Percentiles rank a stretch among this genome's conserved stretches.
phyloP scores from a whole-genome alignment of 2,329 filamentous ascomycete genomes.

The Neobulgaria alba region DNA sequence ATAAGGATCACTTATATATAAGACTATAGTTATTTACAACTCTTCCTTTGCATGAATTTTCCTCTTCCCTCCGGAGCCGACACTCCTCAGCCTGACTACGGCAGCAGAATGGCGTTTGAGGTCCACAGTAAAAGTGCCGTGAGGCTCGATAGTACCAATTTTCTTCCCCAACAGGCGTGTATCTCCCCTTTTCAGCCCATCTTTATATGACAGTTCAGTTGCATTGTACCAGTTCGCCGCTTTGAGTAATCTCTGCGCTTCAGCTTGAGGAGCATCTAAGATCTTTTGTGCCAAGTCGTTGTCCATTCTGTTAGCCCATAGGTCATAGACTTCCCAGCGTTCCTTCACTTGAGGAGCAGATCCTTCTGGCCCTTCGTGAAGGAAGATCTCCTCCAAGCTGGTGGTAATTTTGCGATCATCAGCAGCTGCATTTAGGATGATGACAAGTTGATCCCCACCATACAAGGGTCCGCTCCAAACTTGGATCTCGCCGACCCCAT shows the following conservation, averaged over 20 bases:
- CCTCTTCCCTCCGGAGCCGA: too few relatives aligned
- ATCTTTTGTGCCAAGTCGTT: slow-evolving; percentile 31
- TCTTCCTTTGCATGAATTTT: too few relatives aligned
- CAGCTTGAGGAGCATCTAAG: slow-evolving; percentile 1
- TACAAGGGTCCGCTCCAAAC: slow-evolving; percentile 40
- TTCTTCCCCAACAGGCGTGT: slow-evolving; percentile 39
- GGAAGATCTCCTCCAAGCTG: slow-evolving; percentile 42
- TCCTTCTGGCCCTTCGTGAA: slow-evolving; percentile 34
- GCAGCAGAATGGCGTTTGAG: too few relatives aligned
- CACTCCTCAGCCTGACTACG: too few relatives aligned
- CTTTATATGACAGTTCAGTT: slow-evolving; percentile 35
- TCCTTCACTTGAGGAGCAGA: slow-evolving; percentile 32
- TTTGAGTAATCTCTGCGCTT: slow-evolving; percentile 7
- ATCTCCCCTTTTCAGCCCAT: slow-evolving; percentile 34
- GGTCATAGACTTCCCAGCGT: slow-evolving; percentile 42
- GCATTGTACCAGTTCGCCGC: slow-evolving; percentile 35
- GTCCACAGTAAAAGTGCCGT: slow-evolving; percentile 31
- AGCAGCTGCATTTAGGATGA: slow-evolving; percentile 39
- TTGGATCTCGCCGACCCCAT: slow-evolving; percentile 37
- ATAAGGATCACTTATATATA: too few relatives aligned
- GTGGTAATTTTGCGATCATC: slow-evolving; percentile 36
- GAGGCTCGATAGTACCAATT: slow-evolving; percentile 32
- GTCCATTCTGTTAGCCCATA: slow-evolving; percentile 44
- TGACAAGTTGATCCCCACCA: slow-evolving; percentile 34
- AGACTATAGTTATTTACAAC: too few relatives aligned